These are phyloP conservation scores for Calycina herbarum DNA, from an alignment of 2,329 filamentous ascomycete genomes.

Conservation along the genomic window DNA sequence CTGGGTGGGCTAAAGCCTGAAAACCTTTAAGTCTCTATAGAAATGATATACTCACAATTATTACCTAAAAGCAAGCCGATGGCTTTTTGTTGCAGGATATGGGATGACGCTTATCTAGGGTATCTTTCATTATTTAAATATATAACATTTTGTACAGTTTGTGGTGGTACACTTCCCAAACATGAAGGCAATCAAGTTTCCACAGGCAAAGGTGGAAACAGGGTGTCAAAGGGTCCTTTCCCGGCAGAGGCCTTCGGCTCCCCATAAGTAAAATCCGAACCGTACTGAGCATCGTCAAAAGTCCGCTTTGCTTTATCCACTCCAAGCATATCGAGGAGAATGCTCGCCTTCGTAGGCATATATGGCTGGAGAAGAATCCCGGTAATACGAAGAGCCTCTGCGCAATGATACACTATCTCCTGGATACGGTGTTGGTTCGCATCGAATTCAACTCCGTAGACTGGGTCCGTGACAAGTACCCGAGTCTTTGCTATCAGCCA, in stretches of 20 bases:
- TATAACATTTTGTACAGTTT: background rate
- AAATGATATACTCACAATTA: too few species aligned
- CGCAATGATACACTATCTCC: conserved; percentile 65
- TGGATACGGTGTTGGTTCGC: conserved; percentile 48
- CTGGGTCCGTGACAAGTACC: background rate
- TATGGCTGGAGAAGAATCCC: conserved; percentile 88
- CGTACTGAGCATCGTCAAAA: conserved; percentile 61
- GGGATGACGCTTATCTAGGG: too few species aligned
- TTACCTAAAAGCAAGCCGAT: too few species aligned
- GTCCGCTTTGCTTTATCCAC: conserved; percentile 64
- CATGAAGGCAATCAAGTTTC: conserved; percentile 38
- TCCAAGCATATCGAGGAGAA: conserved; percentile 75
- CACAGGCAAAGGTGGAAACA: conserved; percentile 54
- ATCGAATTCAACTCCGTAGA: conserved; percentile 17
- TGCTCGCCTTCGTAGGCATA: conserved; percentile 75
- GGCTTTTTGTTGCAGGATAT: too few species aligned
- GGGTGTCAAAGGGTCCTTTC: conserved; percentile 41
- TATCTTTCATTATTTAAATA: background rate
- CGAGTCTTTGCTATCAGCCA: conserved; percentile 59
- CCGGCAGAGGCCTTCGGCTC: conserved; percentile 33
- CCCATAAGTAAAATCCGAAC: conserved; percentile 72
- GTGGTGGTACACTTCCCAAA: background rate
- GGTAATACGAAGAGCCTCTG: conserved; percentile 75
- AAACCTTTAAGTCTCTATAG: too few species aligned
- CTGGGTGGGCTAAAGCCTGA: too few species aligned